Percentiles rank a stretch among this genome's conserved stretches.
Conservation (phyloP, 352 stramenopile genomes). For the Globisporangium spiculum region DNA sequence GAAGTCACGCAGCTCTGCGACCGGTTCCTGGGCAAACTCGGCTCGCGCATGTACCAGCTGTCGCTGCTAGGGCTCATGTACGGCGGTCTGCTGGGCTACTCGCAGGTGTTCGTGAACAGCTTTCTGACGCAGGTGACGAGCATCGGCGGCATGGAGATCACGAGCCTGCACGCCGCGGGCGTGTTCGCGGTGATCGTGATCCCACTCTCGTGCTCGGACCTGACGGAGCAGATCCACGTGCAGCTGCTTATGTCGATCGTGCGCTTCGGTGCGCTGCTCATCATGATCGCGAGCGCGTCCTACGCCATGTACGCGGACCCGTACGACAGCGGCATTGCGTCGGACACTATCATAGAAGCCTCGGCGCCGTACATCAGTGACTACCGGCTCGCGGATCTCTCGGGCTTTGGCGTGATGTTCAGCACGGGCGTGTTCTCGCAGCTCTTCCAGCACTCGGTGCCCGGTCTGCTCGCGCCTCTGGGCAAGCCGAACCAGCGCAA, state of each 20-base stretch:
- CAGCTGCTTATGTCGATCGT: conserved; percentile 87
- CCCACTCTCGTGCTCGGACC: conserved; percentile 84
- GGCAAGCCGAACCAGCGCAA: conserved; percentile 56
- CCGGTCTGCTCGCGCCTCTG: conserved; percentile 76
- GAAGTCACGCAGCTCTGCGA: conserved; percentile 82
- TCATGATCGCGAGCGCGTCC: conserved; percentile 84
- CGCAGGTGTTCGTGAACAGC: conserved; percentile 89
- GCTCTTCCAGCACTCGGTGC: conserved; percentile 91
- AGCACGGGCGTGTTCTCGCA: conserved; percentile 89
- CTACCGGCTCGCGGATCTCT: conserved; percentile 58
- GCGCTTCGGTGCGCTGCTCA: conserved; percentile 83
- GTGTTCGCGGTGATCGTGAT: conserved; percentile 85
- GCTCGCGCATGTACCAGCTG: conserved; percentile 79
- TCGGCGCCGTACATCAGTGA: conserved; percentile 50
- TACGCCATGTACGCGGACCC: conserved; percentile 72
- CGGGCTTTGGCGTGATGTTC: conserved; percentile 89
- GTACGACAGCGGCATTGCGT: conserved; percentile 45
- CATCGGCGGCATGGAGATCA: conserved; percentile 47
- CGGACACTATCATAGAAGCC: not conserved
- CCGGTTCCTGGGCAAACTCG: conserved; percentile 56
- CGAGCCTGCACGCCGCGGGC: conserved; percentile 50
- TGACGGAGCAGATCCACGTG: conserved; percentile 88
- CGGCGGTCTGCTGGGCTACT: conserved; percentile 85
- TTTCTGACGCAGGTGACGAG: conserved; percentile 70
- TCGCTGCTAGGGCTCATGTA: conserved; percentile 89